Percentiles rank a stretch among this genome's conserved stretches.
phyloP scores from a whole-genome alignment of 2,329 filamentous ascomycete genomes.

The Diaporthe vaccinii region DNA sequence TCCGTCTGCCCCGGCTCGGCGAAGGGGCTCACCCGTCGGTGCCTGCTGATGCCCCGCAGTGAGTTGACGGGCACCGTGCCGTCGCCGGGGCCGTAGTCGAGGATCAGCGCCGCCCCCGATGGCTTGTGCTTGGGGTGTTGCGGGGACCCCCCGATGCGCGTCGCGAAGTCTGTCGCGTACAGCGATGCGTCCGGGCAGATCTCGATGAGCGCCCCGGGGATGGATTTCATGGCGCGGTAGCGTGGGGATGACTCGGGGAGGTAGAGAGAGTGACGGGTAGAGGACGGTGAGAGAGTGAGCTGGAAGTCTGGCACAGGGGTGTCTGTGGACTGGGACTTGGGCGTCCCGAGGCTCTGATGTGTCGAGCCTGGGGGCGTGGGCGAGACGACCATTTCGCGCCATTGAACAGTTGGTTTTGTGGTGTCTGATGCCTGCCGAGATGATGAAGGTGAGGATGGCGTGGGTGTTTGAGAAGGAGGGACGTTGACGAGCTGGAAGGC shows the following conservation, averaged over 20 bases:
- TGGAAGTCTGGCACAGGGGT: constrained; percentile 84
- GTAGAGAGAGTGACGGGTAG: constrained; percentile 87
- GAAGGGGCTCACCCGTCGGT: constrained; percentile 84
- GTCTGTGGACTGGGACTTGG: constrained; percentile 64
- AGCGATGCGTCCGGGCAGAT: constrained; percentile 89
- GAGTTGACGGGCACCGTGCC: constrained; percentile 86
- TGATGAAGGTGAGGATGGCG: constrained; percentile 56
- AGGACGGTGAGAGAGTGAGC: constrained; percentile 79
- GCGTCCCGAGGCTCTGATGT: constrained; percentile 66
- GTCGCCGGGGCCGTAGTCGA: constrained; percentile 89
- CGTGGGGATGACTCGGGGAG: constrained; percentile 86
- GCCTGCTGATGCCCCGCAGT: constrained; percentile 86
- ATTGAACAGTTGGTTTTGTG: constrained; percentile 66
- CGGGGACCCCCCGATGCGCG: constrained; percentile 81
- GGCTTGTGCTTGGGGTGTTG: constrained; percentile 70
- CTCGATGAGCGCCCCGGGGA: constrained; percentile 82
- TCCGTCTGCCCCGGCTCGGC: constrained; percentile 85
- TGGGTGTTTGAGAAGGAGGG: constrained; percentile 42
- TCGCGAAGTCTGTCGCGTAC: constrained; percentile 85
- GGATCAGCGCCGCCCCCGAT: constrained; percentile 90
- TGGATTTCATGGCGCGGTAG: constrained; percentile 80
- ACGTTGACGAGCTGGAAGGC: constrained; percentile 83
- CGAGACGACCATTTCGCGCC: constrained; percentile 86
- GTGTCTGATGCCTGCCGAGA: constrained; percentile 54
- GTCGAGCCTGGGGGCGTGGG: constrained; percentile 70